A percentile compares a stretch with the other conserved stretches of the same genome.
Evolutionary conservation across 2,329 filamentous ascomycete genomes (phyloP).

Genomic region (Alternaria triticimaculans): DNA sequence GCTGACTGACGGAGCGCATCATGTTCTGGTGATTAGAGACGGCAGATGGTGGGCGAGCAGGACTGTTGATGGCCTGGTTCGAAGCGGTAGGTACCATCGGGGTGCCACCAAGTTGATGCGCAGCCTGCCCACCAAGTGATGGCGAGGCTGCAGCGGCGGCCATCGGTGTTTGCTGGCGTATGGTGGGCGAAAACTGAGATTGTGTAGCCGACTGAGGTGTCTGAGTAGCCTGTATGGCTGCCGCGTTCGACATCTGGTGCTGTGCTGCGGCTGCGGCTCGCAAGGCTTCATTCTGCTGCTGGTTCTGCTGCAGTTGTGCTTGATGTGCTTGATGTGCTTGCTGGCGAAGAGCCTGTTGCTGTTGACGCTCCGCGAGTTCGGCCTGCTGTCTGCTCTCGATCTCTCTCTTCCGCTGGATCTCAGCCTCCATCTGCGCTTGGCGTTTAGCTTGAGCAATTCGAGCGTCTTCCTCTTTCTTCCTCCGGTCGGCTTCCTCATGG

Average conservation of each 20-base stretch:
- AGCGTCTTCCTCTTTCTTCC: slow-evolving; percentile 59
- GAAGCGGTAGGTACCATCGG: slow-evolving; percentile 52
- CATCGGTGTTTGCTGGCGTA: slow-evolving; percentile 56
- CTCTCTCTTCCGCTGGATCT: slow-evolving; percentile 44
- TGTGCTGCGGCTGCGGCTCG: slow-evolving; percentile 48
- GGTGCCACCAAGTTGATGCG: slow-evolving; percentile 52
- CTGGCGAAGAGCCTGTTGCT: slow-evolving; percentile 58
- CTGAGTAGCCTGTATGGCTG: slow-evolving; percentile 36
- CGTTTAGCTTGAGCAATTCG: slow-evolving; percentile 46
- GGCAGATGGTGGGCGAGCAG: slow-evolving; percentile 47
- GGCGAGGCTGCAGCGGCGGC: slow-evolving; percentile 51
- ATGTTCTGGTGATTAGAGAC: slow-evolving; percentile 50
- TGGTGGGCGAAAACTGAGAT: slow-evolving; percentile 67
- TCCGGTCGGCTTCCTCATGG: slow-evolving; percentile 72
- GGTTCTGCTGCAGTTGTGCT: slow-evolving; percentile 23
- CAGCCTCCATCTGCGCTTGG: slow-evolving; percentile 47
- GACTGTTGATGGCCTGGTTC: slow-evolving; percentile 48
- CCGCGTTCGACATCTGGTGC: slow-evolving; percentile 33
- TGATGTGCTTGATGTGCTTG: slow-evolving; percentile 43
- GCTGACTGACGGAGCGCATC: slow-evolving; percentile 48
- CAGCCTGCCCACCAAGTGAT: slow-evolving; percentile 42
- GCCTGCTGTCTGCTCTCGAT: slow-evolving; percentile 42
- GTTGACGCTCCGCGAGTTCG: slow-evolving; percentile 53
- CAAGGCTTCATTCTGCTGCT: slow-evolving; percentile 40
- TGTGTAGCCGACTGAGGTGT: slow-evolving; percentile 64